phyloP scores from a whole-genome alignment of 2,329 filamentous ascomycete species.

The Xylaria arbuscula region DNA sequence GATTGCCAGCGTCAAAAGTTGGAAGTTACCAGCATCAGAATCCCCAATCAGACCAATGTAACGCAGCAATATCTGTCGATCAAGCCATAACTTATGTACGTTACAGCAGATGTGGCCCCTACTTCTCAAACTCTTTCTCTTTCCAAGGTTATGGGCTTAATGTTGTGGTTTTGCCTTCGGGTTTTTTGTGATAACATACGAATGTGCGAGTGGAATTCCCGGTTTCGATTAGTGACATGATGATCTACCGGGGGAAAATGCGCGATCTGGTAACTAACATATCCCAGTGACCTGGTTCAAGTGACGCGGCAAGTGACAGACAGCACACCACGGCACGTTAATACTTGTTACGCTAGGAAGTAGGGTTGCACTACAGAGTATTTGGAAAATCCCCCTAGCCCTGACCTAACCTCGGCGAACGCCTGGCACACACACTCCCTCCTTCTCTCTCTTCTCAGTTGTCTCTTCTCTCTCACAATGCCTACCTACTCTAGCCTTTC shows the following conservation, averaged over 20 bases:
- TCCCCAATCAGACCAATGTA: slow-evolving; percentile 16
- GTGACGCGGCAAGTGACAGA: slow-evolving; percentile 23
- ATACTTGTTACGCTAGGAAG: slow-evolving; percentile 18
- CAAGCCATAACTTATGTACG: slow-evolving; percentile 15
- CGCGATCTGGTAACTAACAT: slow-evolving; percentile 26
- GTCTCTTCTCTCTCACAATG: slow-evolving; percentile 1
- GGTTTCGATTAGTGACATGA: slow-evolving; percentile 20
- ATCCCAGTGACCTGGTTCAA: slow-evolving; percentile 37
- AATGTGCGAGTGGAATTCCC: slow-evolving; percentile 6
- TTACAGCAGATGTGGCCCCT: slow-evolving; percentile 19
- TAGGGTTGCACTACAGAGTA: slow-evolving; percentile 22
- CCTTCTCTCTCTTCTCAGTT: not conserved
- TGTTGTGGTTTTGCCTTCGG: not conserved
- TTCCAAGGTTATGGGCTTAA: slow-evolving; percentile 3
- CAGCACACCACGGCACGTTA: not conserved
- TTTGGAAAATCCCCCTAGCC: slow-evolving; percentile 28
- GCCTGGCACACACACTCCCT: not conserved
- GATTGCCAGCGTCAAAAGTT: slow-evolving; percentile 2
- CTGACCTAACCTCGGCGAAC: slow-evolving; percentile 5
- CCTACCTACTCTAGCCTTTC: not conserved
- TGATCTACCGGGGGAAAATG: slow-evolving; percentile 32
- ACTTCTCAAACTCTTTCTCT: slow-evolving; percentile 10
- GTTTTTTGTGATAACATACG: not conserved
- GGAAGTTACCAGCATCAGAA: slow-evolving; percentile 14
- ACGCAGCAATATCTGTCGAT: slow-evolving; percentile 27